Evolutionary conservation across 73 alveolate species (phyloP).

Genomic region (Blepharisma japonicum): DNA sequence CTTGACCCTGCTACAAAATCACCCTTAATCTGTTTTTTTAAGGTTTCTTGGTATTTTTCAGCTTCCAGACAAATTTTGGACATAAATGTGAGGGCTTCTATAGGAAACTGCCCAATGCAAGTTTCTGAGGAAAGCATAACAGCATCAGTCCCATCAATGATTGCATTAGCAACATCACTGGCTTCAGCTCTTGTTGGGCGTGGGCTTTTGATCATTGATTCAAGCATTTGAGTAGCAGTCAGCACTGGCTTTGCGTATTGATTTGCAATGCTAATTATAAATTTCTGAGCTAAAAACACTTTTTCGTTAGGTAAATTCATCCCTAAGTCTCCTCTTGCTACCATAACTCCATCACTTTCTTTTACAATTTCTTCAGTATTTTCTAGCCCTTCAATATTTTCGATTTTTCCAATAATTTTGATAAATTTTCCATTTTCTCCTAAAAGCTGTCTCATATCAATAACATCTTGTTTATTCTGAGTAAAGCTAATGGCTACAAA

Average conservation of each 20-base stretch:
- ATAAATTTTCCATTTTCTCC: constrained; percentile 88
- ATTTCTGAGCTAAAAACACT: constrained; percentile 94
- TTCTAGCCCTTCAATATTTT: constrained; percentile 95
- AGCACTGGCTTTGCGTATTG: constrained; percentile 88
- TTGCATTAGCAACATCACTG: constrained; percentile 91
- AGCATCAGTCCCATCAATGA: constrained; percentile 88
- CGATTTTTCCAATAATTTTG: constrained; percentile 90
- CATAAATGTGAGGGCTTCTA: constrained; percentile 77
- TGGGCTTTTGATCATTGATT: constrained; percentile 94
- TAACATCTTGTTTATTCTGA: constrained; percentile 65
- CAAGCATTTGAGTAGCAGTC: constrained; percentile 98
- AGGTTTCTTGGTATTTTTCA: constrained; percentile 48
- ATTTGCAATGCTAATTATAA: constrained; percentile 80
- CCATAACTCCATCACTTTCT: constrained; percentile 97
- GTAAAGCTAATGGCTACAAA: constrained; percentile 67
- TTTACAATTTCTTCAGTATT: constrained; percentile 92
- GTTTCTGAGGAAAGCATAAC: constrained; percentile 93
- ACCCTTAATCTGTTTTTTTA: no score
- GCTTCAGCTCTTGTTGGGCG: constrained; percentile 99
- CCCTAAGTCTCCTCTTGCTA: constrained; percentile 99
- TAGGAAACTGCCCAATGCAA: constrained; percentile 78
- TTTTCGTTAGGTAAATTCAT: constrained; percentile 97
- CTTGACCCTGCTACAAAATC: neutral
- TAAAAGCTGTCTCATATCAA: constrained; percentile 80
- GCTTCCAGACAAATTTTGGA: constrained; percentile 73